Conservation (phyloP, 495 filamentous ascomycete species). For the Penicillium bialowiezense region DNA sequence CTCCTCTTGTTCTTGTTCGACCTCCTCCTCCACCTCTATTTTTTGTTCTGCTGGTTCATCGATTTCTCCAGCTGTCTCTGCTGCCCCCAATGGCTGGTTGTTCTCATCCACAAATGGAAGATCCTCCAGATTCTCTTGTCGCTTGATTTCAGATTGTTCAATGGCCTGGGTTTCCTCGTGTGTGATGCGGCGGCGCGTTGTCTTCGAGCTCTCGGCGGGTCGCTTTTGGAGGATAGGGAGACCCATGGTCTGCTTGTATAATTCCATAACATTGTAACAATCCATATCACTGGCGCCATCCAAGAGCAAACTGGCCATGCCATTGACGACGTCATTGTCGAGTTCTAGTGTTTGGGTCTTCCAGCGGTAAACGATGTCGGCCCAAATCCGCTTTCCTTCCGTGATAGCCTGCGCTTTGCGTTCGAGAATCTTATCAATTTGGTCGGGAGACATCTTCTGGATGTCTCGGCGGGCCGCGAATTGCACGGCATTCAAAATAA, state of each 20-base stretch:
- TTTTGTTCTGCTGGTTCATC: conserved; percentile 7
- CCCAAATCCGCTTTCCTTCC: conserved; percentile 72
- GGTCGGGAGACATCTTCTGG: conserved; percentile 18
- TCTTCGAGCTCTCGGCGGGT: conserved; percentile 14
- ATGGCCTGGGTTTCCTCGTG: background rate
- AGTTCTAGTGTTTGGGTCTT: conserved; percentile 60
- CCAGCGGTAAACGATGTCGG: conserved; percentile 74
- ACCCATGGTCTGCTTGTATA: conserved; percentile 75
- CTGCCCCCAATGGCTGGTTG: conserved; percentile 8
- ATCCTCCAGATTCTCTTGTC: conserved; percentile 9
- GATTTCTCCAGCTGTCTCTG: background rate
- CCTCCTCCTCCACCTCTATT: conserved; percentile 1
- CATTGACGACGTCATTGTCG: conserved; percentile 68
- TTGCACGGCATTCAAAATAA: conserved; percentile 70
- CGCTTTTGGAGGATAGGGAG: conserved; percentile 47
- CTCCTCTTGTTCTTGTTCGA: conserved; percentile 17
- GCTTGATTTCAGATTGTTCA: background rate
- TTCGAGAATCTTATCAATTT: conserved; percentile 35
- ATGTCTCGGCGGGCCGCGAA: conserved; percentile 29
- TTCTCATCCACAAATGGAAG: conserved; percentile 36
- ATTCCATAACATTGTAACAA: conserved; percentile 63
- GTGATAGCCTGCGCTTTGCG: conserved; percentile 38
- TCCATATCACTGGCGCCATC: conserved; percentile 56
- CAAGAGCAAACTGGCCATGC: conserved; percentile 73
- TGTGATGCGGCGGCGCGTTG: conserved; percentile 8